phyloP scores from a whole-genome alignment of 2,329 filamentous ascomycete species.

The Sporothrix sp. region DNA sequence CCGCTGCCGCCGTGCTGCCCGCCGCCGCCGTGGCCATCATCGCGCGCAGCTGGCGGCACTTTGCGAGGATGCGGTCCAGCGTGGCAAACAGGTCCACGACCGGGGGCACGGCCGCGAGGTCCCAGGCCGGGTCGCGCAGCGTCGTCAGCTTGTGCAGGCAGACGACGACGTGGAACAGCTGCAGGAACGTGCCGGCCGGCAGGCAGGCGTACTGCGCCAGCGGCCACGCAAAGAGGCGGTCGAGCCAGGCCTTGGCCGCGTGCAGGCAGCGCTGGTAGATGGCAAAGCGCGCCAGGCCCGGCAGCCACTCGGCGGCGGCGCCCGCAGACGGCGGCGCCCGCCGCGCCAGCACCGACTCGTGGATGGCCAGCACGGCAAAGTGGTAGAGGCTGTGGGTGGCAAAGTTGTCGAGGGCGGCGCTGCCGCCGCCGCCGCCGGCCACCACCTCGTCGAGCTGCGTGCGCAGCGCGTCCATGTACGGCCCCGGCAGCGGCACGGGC shows the following conservation, averaged over 20 bases:
- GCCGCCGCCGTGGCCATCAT: neutral
- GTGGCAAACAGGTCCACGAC: slow-evolving; percentile 26
- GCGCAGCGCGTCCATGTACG: slow-evolving; percentile 5
- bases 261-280: slow-evolving; percentile 14
- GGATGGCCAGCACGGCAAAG: slow-evolving; percentile 9
- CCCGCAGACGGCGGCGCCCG: neutral
- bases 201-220: neutral
- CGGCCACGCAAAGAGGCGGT: slow-evolving; percentile 12
- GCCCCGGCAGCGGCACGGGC: neutral
- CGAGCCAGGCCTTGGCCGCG: slow-evolving; percentile 13
- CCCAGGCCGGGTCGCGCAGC: slow-evolving; percentile 29
- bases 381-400: slow-evolving; percentile 11
- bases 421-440: neutral
- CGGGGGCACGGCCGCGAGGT: slow-evolving; percentile 23
- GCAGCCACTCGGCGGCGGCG: neutral
- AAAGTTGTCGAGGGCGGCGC: neutral
- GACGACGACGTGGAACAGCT: slow-evolving; percentile 10
- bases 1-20: neutral
- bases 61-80: slow-evolving; percentile 18
- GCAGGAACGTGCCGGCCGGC: slow-evolving; percentile 7
- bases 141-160: slow-evolving; percentile 14
- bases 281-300: slow-evolving; percentile 9
- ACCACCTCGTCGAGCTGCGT: slow-evolving; percentile 5
- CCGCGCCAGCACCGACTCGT: slow-evolving; percentile 10
- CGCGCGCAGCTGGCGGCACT: slow-evolving; percentile 5